phyloP scores from a whole-genome alignment of 805 yeast species.

The Naumovozyma baii region DNA sequence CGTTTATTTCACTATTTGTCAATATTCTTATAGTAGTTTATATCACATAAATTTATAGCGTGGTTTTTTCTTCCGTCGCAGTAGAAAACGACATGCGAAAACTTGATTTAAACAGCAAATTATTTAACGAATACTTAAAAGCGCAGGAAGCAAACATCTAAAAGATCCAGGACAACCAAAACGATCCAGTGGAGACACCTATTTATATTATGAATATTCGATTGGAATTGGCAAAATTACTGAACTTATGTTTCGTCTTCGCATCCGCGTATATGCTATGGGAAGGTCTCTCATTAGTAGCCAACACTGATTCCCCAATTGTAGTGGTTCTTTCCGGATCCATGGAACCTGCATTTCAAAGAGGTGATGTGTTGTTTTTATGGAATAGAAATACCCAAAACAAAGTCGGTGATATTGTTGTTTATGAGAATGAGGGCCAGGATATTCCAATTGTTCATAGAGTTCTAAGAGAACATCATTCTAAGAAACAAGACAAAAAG shows the following conservation, averaged over 20 bases:
- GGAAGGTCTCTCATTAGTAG: slow-evolving; percentile 66
- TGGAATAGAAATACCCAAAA: slow-evolving; percentile 72
- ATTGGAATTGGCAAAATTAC: slow-evolving; percentile 51
- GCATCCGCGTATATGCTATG: slow-evolving; percentile 88
- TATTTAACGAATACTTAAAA: too few relatives aligned
- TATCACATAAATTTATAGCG: too few relatives aligned
- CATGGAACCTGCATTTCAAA: slow-evolving; percentile 98
- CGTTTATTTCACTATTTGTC: too few relatives aligned
- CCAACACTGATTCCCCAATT: slow-evolving; percentile 84
- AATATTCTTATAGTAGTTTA: too few relatives aligned
- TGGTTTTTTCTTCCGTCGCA: too few relatives aligned
- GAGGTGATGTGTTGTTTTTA: slow-evolving; percentile 86
- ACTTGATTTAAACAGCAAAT: too few relatives aligned
- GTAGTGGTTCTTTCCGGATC: slow-evolving; percentile 97
- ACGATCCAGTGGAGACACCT: too few relatives aligned
- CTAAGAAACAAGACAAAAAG: slow-evolving; percentile 20
- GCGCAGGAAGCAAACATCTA: too few relatives aligned
- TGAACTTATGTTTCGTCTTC: slow-evolving; percentile 68
- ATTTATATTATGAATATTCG: slow-evolving; percentile 59
- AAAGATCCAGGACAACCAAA: too few relatives aligned
- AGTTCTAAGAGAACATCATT: slow-evolving; percentile 71
- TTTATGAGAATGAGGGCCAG: slow-evolving; percentile 71
- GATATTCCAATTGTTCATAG: slow-evolving; percentile 95
- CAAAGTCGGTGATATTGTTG: slow-evolving; percentile 87
- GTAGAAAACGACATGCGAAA: too few relatives aligned